A percentile compares a stretch with the other conserved stretches of the same genome.
phyloP scores from a whole-genome alignment of 257 asterid species.

The Gardenia jasminoides region DNA sequence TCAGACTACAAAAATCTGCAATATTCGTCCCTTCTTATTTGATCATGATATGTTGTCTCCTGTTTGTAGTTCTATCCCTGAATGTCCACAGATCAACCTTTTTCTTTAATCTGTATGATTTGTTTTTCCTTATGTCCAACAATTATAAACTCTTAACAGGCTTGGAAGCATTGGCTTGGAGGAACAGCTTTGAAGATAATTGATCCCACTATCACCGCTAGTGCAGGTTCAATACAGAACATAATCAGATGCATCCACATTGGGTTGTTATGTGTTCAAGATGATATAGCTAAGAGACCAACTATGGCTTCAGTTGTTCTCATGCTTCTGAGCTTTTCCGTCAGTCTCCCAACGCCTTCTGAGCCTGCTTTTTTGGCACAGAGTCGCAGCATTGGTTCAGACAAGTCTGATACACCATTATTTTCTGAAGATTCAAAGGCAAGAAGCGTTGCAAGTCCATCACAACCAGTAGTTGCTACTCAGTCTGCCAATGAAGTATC shows the following conservation, averaged over 20 bases:
- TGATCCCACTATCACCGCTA: slow-evolving; percentile 17
- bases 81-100: too few species aligned
- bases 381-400: not conserved
- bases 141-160: slow-evolving; percentile 8
- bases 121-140: not conserved
- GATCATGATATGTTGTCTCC: not conserved
- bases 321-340: slow-evolving; percentile 25
- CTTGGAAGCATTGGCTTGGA: slow-evolving; percentile 28
- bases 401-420: not conserved
- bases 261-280: slow-evolving; percentile 33
- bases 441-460: not conserved
- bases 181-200: slow-evolving; percentile 18
- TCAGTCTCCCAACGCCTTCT: slow-evolving; percentile 21
- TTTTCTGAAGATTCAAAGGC: not conserved
- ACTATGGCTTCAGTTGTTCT: slow-evolving; percentile 28
- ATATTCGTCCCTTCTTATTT: too few species aligned
- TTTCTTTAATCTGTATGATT: too few species aligned
- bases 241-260: slow-evolving; percentile 28
- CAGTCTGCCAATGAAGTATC: not conserved
- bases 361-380: slow-evolving; percentile 16
- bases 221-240: slow-evolving; percentile 12
- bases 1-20: not conserved
- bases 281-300: slow-evolving; percentile 28
- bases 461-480: not conserved
- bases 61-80: too few species aligned